phyloP scores from a whole-genome alignment of 345 rosid species.

The Excoecaria cochinchinensis region DNA sequence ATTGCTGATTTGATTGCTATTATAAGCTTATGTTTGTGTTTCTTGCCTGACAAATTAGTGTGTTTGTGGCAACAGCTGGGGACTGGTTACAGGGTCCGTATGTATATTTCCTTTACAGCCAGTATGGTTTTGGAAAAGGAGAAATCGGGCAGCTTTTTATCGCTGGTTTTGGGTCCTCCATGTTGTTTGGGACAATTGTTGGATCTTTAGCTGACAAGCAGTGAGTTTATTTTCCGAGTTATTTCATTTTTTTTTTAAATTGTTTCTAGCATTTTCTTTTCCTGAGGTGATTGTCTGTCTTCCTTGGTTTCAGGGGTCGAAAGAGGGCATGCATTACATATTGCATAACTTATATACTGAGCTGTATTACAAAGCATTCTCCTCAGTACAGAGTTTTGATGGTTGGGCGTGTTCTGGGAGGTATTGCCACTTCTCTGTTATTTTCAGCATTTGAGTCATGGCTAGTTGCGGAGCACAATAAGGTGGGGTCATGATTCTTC shows the following conservation, averaged over 20 bases:
- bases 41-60: conserved; percentile 5
- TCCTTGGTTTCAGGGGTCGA: conserved; percentile 64
- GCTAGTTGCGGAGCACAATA: conserved; percentile 19
- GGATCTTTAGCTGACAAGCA: conserved; percentile 96
- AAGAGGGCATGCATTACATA: conserved; percentile 87
- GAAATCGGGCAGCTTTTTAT: conserved; percentile 94
- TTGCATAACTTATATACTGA: conserved; percentile 76
- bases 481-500: background rate
- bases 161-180: conserved; percentile 97
- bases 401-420: conserved; percentile 66
- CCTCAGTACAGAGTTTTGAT: conserved; percentile 87
- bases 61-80: conserved; percentile 60
- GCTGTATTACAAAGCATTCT: conserved; percentile 92
- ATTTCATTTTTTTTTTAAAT: background rate
- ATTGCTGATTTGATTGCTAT: conserved; percentile 3
- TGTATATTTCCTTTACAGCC: conserved; percentile 82
- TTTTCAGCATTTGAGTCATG: conserved; percentile 27
- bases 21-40: background rate
- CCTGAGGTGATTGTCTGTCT: background rate
- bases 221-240: conserved; percentile 44
- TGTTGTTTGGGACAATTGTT: conserved; percentile 93
- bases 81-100: conserved; percentile 99
- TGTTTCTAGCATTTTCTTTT: background rate
- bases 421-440: conserved; percentile 32
- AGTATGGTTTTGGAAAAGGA: conserved; percentile 80